Evolutionary conservation across 805 yeast genomes (phyloP).

Genomic region (Spathaspora passalidarum): DNA sequence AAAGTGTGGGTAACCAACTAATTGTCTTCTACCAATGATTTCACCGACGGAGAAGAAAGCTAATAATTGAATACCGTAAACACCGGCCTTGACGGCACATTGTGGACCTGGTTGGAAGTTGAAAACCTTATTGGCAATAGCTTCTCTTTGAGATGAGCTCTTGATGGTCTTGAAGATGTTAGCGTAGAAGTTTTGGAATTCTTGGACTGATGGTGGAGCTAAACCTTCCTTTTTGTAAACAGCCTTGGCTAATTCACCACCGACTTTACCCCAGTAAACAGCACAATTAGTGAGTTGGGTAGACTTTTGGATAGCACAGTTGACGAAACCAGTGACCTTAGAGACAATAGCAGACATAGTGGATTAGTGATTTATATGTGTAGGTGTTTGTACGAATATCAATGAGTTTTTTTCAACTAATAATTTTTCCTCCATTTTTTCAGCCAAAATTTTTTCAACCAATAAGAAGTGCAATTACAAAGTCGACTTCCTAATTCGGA

Average conservation of each 20-base stretch:
- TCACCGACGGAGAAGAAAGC: constrained; percentile 96
- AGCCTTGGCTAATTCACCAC: constrained; percentile 63
- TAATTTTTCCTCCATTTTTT: constrained; percentile 2
- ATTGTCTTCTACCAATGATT: constrained; percentile 90
- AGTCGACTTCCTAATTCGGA: constrained; percentile 23
- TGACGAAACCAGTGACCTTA: constrained; percentile 39
- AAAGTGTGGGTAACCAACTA: constrained; percentile 80
- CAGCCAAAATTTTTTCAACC: constrained; percentile 5
- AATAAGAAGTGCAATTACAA: constrained; percentile 12
- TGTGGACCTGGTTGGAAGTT: constrained; percentile 50
- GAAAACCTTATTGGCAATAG: constrained; percentile 45
- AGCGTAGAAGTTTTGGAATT: constrained; percentile 73
- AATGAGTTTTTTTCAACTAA: not conserved
- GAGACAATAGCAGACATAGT: constrained; percentile 42
- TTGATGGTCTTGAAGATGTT: constrained; percentile 33
- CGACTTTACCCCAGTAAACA: constrained; percentile 77
- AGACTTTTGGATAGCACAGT: constrained; percentile 33
- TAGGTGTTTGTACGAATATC: not conserved
- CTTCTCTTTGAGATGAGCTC: constrained; percentile 55
- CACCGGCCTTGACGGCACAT: constrained; percentile 61
- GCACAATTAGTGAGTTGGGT: constrained; percentile 48
- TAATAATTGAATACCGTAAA: constrained; percentile 76
- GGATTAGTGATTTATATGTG: not conserved
- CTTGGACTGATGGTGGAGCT: constrained; percentile 81
- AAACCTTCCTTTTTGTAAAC: constrained; percentile 90